Conservation (phyloP, 139 green algal genomes). For the Zygnema cylindricum region DNA sequence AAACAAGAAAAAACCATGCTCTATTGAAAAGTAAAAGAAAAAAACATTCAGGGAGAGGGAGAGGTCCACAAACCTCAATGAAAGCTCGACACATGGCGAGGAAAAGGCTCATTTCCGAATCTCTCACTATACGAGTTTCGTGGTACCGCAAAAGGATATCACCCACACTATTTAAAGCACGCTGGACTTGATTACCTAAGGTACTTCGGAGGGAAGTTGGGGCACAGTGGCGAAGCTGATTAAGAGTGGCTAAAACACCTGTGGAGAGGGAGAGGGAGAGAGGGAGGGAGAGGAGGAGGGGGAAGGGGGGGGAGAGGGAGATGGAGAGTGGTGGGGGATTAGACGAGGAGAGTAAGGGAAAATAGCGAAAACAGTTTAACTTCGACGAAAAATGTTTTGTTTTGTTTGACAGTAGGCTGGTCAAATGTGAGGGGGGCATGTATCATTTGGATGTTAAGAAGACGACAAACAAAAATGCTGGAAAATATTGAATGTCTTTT, state of each 20-base stretch:
- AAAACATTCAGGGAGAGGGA: not conserved
- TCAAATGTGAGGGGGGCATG: too few relatives aligned
- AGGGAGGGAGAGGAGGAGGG: not conserved
- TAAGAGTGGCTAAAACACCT: constrained; percentile 79
- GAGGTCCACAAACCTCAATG: constrained; percentile 39
- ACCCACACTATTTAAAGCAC: constrained; percentile 30
- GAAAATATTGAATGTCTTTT: too few relatives aligned
- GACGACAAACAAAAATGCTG: too few relatives aligned
- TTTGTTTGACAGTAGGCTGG: too few relatives aligned
- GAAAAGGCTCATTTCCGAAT: constrained; percentile 44
- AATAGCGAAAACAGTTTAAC: too few relatives aligned
- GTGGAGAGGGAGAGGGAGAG: not conserved
- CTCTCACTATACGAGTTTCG: constrained; percentile 29
- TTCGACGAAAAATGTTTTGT: too few relatives aligned
- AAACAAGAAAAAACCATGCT: too few relatives aligned
- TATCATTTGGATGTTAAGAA: too few relatives aligned
- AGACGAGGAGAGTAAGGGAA: too few relatives aligned
- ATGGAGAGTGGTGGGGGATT: too few relatives aligned
- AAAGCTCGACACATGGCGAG: constrained; percentile 20
- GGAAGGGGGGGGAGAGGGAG: constrained; percentile 27
- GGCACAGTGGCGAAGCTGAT: constrained; percentile 95
- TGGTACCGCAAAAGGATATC: constrained; percentile 19
- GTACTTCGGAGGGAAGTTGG: constrained; percentile 54
- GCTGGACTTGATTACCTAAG: constrained; percentile 27
- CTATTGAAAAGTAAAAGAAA: not conserved